A percentile compares a stretch with the other conserved stretches of the same genome.
phyloP scores from a whole-genome alignment of 2,329 filamentous ascomycete species.

The Canariomyces notabilis region DNA sequence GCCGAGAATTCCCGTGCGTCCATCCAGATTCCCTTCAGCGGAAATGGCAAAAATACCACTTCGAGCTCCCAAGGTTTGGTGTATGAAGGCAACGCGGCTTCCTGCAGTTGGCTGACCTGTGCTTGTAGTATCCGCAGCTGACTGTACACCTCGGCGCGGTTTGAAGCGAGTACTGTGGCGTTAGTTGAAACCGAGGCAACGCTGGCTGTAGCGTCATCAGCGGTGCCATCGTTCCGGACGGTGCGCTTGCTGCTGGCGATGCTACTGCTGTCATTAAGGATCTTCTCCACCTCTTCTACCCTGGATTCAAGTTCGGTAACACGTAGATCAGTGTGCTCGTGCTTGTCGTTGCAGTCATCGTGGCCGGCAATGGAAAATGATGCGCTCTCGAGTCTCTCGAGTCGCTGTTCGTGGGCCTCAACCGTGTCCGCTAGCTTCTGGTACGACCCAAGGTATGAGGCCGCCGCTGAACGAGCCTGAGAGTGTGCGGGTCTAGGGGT shows the following conservation, averaged over 20 bases:
- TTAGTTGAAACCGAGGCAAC: constrained; percentile 44
- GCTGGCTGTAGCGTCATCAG: constrained; percentile 43
- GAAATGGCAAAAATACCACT: constrained; percentile 70
- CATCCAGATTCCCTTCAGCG: constrained; percentile 52
- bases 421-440: constrained; percentile 48
- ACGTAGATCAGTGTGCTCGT: constrained; percentile 62
- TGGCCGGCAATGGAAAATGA: constrained; percentile 63
- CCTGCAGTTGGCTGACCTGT: constrained; percentile 52
- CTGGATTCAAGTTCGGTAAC: constrained; percentile 64
- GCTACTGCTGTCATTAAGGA: constrained; percentile 43
- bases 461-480: constrained; percentile 8
- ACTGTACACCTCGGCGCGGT: constrained; percentile 43
- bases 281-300: constrained; percentile 55
- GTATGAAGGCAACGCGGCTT: constrained; percentile 54
- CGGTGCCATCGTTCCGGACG: constrained; percentile 31
- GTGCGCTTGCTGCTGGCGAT: constrained; percentile 33
- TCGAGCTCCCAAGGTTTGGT: constrained; percentile 67
- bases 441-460: constrained; percentile 31
- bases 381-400: constrained; percentile 64
- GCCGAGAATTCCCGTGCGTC: constrained; percentile 43
- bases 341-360: constrained; percentile 63
- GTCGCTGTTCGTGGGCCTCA: constrained; percentile 56
- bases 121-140: constrained; percentile 48
- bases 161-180: constrained; percentile 34
- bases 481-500: constrained; percentile 13